A percentile compares a stretch with the other conserved stretches of the same genome.
phyloP scores from a whole-genome alignment of 2,329 filamentous ascomycete genomes.

The Aspergillus novofumigatus region DNA sequence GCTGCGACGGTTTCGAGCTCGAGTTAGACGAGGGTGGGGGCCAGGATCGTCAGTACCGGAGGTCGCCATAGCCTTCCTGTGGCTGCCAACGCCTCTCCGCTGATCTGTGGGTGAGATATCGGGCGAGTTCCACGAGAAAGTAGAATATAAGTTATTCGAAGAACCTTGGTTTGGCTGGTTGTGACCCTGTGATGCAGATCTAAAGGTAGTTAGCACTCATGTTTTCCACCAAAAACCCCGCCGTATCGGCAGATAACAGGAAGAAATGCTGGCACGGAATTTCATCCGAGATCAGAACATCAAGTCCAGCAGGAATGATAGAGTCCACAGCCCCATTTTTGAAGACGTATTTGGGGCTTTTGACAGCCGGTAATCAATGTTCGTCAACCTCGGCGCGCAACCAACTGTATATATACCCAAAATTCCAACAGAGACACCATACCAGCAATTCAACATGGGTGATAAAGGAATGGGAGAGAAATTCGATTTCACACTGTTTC shows the following conservation, averaged over 20 bases:
- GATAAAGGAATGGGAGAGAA: background rate
- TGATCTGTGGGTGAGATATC: constrained; percentile 37
- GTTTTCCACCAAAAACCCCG: background rate
- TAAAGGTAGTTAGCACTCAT: constrained; percentile 14
- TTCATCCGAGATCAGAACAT: background rate
- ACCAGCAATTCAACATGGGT: background rate
- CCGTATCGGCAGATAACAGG: background rate
- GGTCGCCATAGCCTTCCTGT: constrained; percentile 32
- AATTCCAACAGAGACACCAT: background rate
- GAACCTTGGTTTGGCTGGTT: constrained; percentile 13
- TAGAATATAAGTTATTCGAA: constrained; percentile 27
- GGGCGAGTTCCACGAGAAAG: constrained; percentile 34
- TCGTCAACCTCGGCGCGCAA: background rate
- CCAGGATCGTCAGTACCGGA: constrained; percentile 27
- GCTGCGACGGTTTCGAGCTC: constrained; percentile 19
- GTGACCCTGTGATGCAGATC: constrained; percentile 20
- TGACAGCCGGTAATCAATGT: background rate
- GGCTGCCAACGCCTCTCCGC: constrained; percentile 30
- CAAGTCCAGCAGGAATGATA: background rate
- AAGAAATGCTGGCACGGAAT: background rate
- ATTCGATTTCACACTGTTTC: constrained; percentile 8
- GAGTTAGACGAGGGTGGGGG: constrained; percentile 17
- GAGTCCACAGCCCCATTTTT: background rate
- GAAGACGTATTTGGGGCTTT: background rate
- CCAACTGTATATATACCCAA: background rate